Evolutionary conservation across 495 filamentous ascomycete genomes (phyloP), one percentile per base, ranked within the genome.

Genomic region (Penicillium psychrofluorescens): DNA sequence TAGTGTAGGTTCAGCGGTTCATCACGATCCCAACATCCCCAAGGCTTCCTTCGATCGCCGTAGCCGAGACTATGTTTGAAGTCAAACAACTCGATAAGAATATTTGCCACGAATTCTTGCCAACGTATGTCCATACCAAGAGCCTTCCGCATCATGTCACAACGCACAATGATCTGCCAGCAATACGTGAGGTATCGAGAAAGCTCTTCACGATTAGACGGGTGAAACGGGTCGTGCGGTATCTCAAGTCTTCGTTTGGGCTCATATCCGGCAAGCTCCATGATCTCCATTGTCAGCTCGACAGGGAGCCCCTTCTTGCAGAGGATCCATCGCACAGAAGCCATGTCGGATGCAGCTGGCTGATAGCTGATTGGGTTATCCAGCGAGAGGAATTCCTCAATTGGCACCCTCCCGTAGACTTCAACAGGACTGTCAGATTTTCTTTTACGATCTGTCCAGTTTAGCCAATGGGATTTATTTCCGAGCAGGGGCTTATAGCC

Each of bases 161-260:
- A 55, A n/a, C 44, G 44, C n/a, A 58, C 44, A 13, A 58, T 9
- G 9, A 51, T 32, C 27, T 50, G 44, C 55, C 55, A 58, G 28
- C 55, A 52, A 30, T 44, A 49, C 14, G 10, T 55, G 13, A 58
- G 45, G 28, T 58, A 51, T 11, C 35, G 27, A 8, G 8, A 14
- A 8, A 58, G 12, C 32, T 44, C 45, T 14, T 36, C 13, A 1
- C 44, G 44, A n/a, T 55, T 58, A 10, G 16, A 36, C 7, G 36
- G 40, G 29, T 58, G 55, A 9, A 58, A 44, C n/a, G 55, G 55
- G 42, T 58, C 55, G 36, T 55, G 48, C 1, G 48, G 38, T 11
- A 43, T 29, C 4, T 29, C 35, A 7, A 55, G 35, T 41, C 41
- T 29, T 2, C 43, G 14, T 14, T 33, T 14, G 5, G 44, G 4